These are phyloP conservation scores for Orbilia ellipsospora DNA, from an alignment of 2,329 filamentous ascomycete genomes.

Conservation along the genomic window DNA sequence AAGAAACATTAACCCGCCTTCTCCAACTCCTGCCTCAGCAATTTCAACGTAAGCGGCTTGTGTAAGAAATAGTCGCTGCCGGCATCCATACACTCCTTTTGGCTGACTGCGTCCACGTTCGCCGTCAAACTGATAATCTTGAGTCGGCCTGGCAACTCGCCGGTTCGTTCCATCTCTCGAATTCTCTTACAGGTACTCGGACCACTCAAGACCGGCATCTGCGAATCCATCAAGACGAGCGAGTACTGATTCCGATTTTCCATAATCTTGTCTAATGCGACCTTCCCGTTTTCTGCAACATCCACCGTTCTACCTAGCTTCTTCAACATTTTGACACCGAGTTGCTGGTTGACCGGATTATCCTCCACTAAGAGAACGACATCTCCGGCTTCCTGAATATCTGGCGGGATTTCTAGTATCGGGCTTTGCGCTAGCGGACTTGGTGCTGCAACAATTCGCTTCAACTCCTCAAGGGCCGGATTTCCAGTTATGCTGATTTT, in stretches of 20 bases:
- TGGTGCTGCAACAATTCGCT: slow-evolving; percentile 41
- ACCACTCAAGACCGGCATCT: slow-evolving; percentile 53
- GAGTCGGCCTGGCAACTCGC: slow-evolving; percentile 35
- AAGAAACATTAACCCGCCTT: slow-evolving; percentile 5
- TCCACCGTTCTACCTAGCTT: slow-evolving; percentile 46
- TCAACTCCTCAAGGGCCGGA: slow-evolving; percentile 46
- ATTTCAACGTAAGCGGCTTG: slow-evolving; percentile 47
- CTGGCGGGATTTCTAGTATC: slow-evolving; percentile 48
- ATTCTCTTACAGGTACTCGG: slow-evolving; percentile 48
- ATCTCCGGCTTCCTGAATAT: slow-evolving; percentile 29
- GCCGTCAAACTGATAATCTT: slow-evolving; percentile 52
- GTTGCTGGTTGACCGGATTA: slow-evolving; percentile 52
- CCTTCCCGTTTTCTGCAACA: slow-evolving; percentile 51
- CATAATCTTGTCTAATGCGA: slow-evolving; percentile 47
- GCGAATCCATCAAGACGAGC: slow-evolving; percentile 53
- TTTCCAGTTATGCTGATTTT: slow-evolving; percentile 35
- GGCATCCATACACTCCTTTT: slow-evolving; percentile 51
- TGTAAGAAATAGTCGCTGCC: slow-evolving; percentile 49
- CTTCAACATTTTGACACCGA: slow-evolving; percentile 52
- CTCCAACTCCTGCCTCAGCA: slow-evolving; percentile 40
- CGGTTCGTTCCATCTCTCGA: slow-evolving; percentile 40
- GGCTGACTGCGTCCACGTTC: slow-evolving; percentile 44
- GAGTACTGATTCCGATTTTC: slow-evolving; percentile 34
- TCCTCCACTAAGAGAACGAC: slow-evolving; percentile 50
- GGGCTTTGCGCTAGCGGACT: slow-evolving; percentile 48